Evolutionary conservation across 768 basidiomycete species (phyloP).

Genomic region (Mycena rosella): DNA sequence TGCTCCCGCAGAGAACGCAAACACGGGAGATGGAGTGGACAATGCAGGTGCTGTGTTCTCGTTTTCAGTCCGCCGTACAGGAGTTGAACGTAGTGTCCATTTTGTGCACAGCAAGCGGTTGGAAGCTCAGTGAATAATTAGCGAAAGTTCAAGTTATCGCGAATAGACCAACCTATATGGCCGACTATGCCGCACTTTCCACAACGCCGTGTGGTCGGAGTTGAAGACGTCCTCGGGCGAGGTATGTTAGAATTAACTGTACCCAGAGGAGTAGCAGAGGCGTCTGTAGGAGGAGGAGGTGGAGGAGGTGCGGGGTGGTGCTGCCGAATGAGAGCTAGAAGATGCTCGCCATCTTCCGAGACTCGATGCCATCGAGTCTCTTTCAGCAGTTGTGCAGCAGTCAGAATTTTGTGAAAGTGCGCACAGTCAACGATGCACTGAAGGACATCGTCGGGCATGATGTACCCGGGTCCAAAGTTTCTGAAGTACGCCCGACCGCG

Average conservation of each 20-base stretch:
- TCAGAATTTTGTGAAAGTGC: neutral
- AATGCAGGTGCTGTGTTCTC: too few species aligned
- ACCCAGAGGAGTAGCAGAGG: neutral
- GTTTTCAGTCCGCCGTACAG: too few species aligned
- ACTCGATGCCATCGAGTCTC: slow-evolving; percentile 18
- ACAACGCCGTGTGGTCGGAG: too few species aligned
- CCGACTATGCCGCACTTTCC: too few species aligned
- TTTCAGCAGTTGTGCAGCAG: neutral
- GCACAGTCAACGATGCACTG: slow-evolving; percentile 8
- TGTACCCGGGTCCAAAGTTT: neutral
- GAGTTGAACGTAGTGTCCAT: too few species aligned
- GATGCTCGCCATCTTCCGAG: neutral
- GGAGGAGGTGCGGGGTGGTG: neutral
- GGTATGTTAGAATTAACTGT: neutral
- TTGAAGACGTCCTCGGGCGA: too few species aligned
- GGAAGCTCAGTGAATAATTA: too few species aligned
- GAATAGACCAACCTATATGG: too few species aligned
- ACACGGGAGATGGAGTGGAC: too few species aligned
- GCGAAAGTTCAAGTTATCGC: too few species aligned
- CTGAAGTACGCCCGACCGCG: neutral
- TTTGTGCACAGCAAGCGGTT: too few species aligned
- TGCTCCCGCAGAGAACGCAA: too few species aligned
- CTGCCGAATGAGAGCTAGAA: neutral
- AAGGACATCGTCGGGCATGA: slow-evolving; percentile 3
- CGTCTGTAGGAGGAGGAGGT: neutral